phyloP scores from a whole-genome alignment of 2,329 filamentous ascomycete species.

The Cladophialophora psammophila region DNA sequence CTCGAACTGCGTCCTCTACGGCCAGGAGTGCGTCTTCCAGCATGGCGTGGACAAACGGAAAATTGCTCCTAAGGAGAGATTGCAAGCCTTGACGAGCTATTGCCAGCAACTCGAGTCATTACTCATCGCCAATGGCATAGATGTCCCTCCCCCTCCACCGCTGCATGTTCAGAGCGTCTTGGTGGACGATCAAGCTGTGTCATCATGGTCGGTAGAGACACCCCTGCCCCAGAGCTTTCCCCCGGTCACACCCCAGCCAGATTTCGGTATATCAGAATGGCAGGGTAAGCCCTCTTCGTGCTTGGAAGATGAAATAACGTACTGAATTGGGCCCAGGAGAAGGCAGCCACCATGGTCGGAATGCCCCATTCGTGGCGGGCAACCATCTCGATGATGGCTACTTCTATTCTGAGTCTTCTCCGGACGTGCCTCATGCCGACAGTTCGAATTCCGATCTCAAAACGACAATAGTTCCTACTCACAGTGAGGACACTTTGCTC shows the following conservation, averaged over 20 bases:
- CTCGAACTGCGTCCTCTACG: slow-evolving; percentile 37
- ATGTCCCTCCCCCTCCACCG: slow-evolving; percentile 25
- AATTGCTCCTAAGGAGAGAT: slow-evolving; percentile 32
- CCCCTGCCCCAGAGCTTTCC: neutral
- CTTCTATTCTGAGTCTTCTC: slow-evolving; percentile 16
- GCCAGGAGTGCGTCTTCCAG: slow-evolving; percentile 32
- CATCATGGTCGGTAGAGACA: slow-evolving; percentile 3
- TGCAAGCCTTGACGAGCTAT: slow-evolving; percentile 29
- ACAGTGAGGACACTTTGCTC: slow-evolving; percentile 18
- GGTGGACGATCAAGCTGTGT: neutral
- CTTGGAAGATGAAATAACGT: neutral
- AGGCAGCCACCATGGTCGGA: neutral
- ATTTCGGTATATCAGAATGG: slow-evolving; percentile 7
- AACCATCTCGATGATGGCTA: slow-evolving; percentile 11
- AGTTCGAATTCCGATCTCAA: slow-evolving; percentile 3
- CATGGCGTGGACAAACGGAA: slow-evolving; percentile 33
- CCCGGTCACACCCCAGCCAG: neutral
- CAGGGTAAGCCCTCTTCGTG: slow-evolving; percentile 3
- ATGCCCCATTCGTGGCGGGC: neutral
- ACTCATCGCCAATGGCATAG: slow-evolving; percentile 24
- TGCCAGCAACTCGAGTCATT: slow-evolving; percentile 28
- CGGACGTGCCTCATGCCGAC: slow-evolving; percentile 9
- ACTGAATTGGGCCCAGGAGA: slow-evolving; percentile 3
- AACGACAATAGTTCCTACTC: slow-evolving; percentile 1
- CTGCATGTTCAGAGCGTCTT: slow-evolving; percentile 17